Conservation (phyloP, 2,329 filamentous ascomycete species). For the Dactylellina leptospora region DNA sequence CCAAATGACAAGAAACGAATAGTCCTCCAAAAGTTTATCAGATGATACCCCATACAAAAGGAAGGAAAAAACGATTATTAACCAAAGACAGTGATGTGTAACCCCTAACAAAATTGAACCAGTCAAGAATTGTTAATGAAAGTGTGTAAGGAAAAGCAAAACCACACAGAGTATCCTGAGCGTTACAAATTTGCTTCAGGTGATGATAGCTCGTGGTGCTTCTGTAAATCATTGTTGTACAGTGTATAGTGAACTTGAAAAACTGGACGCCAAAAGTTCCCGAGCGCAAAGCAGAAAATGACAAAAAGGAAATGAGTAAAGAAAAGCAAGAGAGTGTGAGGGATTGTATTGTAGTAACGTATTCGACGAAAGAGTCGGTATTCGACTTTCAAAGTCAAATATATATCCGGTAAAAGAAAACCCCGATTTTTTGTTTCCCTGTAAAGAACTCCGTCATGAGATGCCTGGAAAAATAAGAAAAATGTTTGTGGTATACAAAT, state of each 20-base stretch:
- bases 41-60: background rate
- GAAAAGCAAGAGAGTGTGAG: conserved; percentile 18
- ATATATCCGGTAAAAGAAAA: conserved; percentile 25
- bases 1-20: too few species aligned
- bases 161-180: conserved; percentile 10
- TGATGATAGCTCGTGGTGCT: background rate
- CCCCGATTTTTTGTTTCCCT: conserved; percentile 33
- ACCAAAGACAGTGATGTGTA: background rate
- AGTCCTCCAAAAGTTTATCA: too few species aligned
- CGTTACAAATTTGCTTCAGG: conserved; percentile 13
- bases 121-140: conserved; percentile 47
- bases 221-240: conserved; percentile 47
- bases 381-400: conserved; percentile 42
- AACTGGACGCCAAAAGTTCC: conserved; percentile 24
- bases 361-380: background rate
- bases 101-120: conserved; percentile 44
- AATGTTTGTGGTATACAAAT: conserved; percentile 41
- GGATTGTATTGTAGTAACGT: conserved; percentile 1
- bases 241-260: conserved; percentile 39
- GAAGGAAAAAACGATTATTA: background rate
- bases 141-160: conserved; percentile 15
- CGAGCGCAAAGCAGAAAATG: background rate
- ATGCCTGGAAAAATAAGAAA: conserved; percentile 24
- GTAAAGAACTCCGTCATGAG: conserved; percentile 51
- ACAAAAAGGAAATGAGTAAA: conserved; percentile 11